Evolutionary conservation across 805 yeast genomes (phyloP), one percentile per base, ranked within the genome.

Genomic region (Dipodascus geniculatus): DNA sequence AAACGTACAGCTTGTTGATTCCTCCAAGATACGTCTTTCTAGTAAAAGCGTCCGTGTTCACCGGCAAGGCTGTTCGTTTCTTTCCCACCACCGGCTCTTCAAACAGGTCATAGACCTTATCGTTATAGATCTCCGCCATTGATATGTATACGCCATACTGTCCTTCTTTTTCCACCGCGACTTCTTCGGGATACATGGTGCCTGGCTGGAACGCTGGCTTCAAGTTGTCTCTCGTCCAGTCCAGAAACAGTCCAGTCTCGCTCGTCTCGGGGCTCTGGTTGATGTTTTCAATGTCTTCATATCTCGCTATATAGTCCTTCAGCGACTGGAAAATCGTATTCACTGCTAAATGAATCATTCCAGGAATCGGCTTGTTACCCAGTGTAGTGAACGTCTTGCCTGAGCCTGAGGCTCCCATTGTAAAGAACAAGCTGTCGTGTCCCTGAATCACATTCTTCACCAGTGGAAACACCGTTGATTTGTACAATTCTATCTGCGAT

Each of bases 371-470:
- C 9, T 51, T 55, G 23, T 48, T 47, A 14, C 70, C 71, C 3
- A 65, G 58, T 16, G 62, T 54, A 2, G 68, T 64, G 51, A 63
- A 60, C 6, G 66, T 55, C 56, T 78, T 78, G 1, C 82, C 82
- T 3, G 78, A 71, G 35, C 76, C 77, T 0, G 81, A 74, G 33
- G 82, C 78, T 1, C 83, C 83, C 58, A 79, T 59, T 0, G 80
- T 70, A 58, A 78, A 74, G 28, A 77, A 58, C 6, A 74, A 63
- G 20, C 74, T 69, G 57, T 78, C 81, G 9, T 55, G 44, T 6
- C 68, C 70, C 2, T 58, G 58, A 2, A 69, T 51, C 4, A 60
- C 61, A 44, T 58, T 51, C 23, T 61, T 60, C 23, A 74, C 66
- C 49, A 71, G 60, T 2, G 71, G 70, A 31, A 57, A 54, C 6